Base-by-base conservation (phyloP, 768 basidiomycete species). In the Mycena amicta region DNA sequence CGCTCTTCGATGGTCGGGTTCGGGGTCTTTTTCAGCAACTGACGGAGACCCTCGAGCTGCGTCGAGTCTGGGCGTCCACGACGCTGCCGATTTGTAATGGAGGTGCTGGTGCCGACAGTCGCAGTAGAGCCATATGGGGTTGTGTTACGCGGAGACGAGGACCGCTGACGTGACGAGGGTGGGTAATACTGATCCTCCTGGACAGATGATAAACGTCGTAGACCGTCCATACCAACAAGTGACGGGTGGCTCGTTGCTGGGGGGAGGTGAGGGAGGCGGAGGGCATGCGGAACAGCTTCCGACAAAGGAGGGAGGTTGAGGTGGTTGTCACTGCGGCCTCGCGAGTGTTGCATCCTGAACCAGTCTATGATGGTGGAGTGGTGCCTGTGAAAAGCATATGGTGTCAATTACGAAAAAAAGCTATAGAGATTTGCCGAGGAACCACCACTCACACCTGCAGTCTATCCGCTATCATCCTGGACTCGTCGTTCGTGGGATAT, bases 321-420 rank as follows among this genome's bases (percentile, higher is more conserved):
- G 66, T 27, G 53, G 3, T 83, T 80, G 50, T 87, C 86, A 60
- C 89, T 89, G 77, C 87, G 88, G 29, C 88, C 84, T 62, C 87
- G 80, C 70, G 85, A 90, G 66, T 89, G 88, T 68, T 92, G 89
- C 67, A 91, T 90, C 78, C 92, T 90, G 71, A 92, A 92, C 91
- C 90, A 92, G 68, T 92, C 91, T 1, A 87, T 90, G 56, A 92
- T 85, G 56, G 85, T 89, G 72, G 90, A 85, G 73, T 88, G 82
- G 62, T 83, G 87, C 89, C 90, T 92, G 66, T 55, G 60, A 71
- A 60, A 55, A 63, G 51, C 5, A 61, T 66, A 68, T 71, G 66
- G 70, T 67, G 74, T 68, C 66, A 64, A 55, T 55, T 64, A 53
- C 39, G 60, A 52, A 26, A 43, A 29, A 70, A 68, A 66, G 69